These are phyloP conservation scores for Quercus suber DNA, from an alignment of 306 rosid species.

Conservation along the genomic window DNA sequence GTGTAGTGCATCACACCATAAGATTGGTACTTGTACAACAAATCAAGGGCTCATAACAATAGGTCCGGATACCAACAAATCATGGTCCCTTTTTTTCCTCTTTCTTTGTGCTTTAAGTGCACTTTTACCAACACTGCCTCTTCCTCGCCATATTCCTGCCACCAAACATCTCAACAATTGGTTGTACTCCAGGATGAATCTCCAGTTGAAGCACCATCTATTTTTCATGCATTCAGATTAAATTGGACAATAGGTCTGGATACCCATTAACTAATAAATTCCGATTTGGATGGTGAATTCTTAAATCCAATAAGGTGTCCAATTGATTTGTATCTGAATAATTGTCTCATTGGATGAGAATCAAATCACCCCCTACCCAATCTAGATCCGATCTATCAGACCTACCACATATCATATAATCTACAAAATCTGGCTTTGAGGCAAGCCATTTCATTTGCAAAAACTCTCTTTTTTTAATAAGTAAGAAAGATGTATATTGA, in stretches of 20 bases:
- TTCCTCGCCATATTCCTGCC: too few relatives aligned
- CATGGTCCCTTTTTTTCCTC: too few relatives aligned
- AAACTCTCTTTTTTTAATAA: background rate
- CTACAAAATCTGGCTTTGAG: slow-evolving; percentile 8
- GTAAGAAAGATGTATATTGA: too few relatives aligned
- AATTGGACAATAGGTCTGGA: background rate
- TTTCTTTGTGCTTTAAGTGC: too few relatives aligned
- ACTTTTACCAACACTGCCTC: too few relatives aligned
- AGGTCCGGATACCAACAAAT: too few relatives aligned
- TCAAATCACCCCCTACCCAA: background rate
- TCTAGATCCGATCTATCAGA: background rate
- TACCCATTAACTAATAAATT: background rate
- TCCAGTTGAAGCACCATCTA: background rate
- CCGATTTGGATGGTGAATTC: background rate
- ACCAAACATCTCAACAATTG: too few relatives aligned
- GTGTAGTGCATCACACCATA: too few relatives aligned
- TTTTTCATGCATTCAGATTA: background rate
- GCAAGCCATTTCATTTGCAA: slow-evolving; percentile 10
- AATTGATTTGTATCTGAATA: background rate
- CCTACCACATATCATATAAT: background rate
- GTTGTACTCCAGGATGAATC: too few relatives aligned
- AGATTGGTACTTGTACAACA: too few relatives aligned
- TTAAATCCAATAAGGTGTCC: background rate
- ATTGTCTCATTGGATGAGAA: slow-evolving; percentile 8
- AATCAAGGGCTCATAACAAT: too few relatives aligned